Percentiles rank a stretch among this genome's conserved stretches.
phyloP scores from a whole-genome alignment of 768 basidiomycete species.

The Boletus eberwhitei region DNA sequence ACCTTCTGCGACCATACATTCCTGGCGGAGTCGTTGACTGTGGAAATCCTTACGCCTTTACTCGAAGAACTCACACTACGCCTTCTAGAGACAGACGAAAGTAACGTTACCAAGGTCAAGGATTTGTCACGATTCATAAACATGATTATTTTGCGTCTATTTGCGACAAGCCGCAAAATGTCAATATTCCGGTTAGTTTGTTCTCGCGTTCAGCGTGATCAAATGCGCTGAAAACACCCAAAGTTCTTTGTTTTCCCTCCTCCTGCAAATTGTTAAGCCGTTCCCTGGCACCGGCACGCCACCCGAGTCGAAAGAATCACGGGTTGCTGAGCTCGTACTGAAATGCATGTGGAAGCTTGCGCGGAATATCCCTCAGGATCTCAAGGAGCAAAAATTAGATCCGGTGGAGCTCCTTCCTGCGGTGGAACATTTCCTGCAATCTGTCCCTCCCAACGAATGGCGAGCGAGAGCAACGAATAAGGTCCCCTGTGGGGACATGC shows the following conservation, averaged over 20 bases:
- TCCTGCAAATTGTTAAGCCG: slow-evolving; percentile 80
- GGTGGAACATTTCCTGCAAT: slow-evolving; percentile 91
- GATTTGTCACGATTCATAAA: slow-evolving; percentile 97
- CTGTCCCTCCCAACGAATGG: slow-evolving; percentile 95
- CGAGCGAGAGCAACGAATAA: slow-evolving; percentile 85
- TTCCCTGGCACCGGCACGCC: slow-evolving; percentile 73
- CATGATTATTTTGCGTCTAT: slow-evolving; percentile 92
- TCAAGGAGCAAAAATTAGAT: slow-evolving; percentile 74
- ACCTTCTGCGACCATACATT: slow-evolving; percentile 90
- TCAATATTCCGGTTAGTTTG: slow-evolving; percentile 79
- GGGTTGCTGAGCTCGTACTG: slow-evolving; percentile 87
- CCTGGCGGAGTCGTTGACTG: slow-evolving; percentile 82
- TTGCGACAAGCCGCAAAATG: slow-evolving; percentile 87
- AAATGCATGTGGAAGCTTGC: slow-evolving; percentile 99
- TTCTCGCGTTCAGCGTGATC: background rate
- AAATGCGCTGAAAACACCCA: slow-evolving; percentile 8
- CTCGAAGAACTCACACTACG: slow-evolving; percentile 89
- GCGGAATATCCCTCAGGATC: slow-evolving; percentile 88
- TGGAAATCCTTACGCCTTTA: slow-evolving; percentile 81
- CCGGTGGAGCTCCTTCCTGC: slow-evolving; percentile 88
- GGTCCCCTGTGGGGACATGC: slow-evolving; percentile 97
- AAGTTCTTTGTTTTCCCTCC: slow-evolving; percentile 66
- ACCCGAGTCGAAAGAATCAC: slow-evolving; percentile 75
- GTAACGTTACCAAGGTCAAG: slow-evolving; percentile 75
- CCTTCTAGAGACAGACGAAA: slow-evolving; percentile 92